phyloP scores from a whole-genome alignment of 2,329 filamentous ascomycete genomes.

The Didymella glomerata region DNA sequence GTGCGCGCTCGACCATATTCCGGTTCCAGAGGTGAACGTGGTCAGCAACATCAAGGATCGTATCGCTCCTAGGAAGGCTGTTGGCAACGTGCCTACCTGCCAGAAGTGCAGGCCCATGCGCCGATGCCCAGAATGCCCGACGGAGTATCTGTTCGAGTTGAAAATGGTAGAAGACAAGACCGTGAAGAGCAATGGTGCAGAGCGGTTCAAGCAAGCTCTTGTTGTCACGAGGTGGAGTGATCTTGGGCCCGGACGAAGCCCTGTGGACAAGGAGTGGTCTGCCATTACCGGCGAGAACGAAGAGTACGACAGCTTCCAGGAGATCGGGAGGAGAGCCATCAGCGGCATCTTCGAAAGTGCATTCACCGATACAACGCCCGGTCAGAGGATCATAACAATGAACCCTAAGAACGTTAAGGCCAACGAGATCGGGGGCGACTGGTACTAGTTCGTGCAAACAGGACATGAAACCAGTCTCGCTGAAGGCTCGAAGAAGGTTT shows the following conservation, averaged over 20 bases:
- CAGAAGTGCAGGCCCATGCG: slow-evolving; percentile 66
- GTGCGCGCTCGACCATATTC: slow-evolving; percentile 67
- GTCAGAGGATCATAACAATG: slow-evolving; percentile 65
- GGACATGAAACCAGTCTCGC: neutral
- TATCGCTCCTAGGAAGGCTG: slow-evolving; percentile 41
- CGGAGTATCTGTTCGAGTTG: slow-evolving; percentile 69
- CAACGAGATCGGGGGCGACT: slow-evolving; percentile 65
- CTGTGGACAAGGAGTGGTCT: slow-evolving; percentile 62
- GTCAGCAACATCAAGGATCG: slow-evolving; percentile 51
- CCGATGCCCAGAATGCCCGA: slow-evolving; percentile 68
- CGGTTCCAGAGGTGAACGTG: slow-evolving; percentile 55
- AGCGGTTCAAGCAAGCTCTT: slow-evolving; percentile 66
- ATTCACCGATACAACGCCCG: slow-evolving; percentile 64
- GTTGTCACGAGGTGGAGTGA: slow-evolving; percentile 70
- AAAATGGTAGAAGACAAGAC: slow-evolving; percentile 65
- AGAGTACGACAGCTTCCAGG: slow-evolving; percentile 63
- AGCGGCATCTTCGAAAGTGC: slow-evolving; percentile 67
- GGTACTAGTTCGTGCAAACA: slow-evolving; percentile 58
- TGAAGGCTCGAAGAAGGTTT: neutral
- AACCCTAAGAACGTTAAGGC: slow-evolving; percentile 64
- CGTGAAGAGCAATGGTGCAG: slow-evolving; percentile 48
- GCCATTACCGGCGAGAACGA: slow-evolving; percentile 55
- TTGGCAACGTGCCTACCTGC: slow-evolving; percentile 62
- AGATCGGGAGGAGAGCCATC: slow-evolving; percentile 63
- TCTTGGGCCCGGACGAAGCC: slow-evolving; percentile 61